These are phyloP conservation scores for Rosa persica DNA, from an alignment of 306 rosid species.

Conservation along the genomic window DNA sequence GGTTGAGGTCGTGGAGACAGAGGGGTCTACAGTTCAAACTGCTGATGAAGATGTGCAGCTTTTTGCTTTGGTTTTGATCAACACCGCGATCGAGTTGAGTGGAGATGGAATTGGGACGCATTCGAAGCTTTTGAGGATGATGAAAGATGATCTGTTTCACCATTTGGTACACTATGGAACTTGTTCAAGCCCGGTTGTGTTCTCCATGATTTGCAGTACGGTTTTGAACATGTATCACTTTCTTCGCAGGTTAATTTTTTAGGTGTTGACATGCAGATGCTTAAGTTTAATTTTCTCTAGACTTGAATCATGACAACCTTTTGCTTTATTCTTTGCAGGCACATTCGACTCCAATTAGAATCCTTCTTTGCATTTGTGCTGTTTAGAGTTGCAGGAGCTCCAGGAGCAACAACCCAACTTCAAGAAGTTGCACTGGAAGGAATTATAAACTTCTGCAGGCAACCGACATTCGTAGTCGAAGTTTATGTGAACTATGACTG, in stretches of 20 bases:
- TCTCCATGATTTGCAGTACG: constrained; percentile 93
- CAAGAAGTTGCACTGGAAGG: constrained; percentile 95
- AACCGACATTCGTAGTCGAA: constrained; percentile 64
- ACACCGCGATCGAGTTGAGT: constrained; percentile 71
- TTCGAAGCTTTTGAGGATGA: constrained; percentile 81
- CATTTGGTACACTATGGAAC: constrained; percentile 85
- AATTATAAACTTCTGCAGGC: constrained; percentile 80
- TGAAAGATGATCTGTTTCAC: constrained; percentile 83
- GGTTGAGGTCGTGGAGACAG: constrained; percentile 54
- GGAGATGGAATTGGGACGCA: constrained; percentile 76
- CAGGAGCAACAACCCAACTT: constrained; percentile 53
- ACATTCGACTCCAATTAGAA: constrained; percentile 70
- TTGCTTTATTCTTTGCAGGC: constrained; percentile 34
- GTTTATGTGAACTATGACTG: constrained; percentile 72
- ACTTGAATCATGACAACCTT: not conserved
- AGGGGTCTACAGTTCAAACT: constrained; percentile 46
- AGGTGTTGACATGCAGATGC: not conserved
- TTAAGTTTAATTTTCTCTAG: constrained; percentile 7
- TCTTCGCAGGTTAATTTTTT: constrained; percentile 59
- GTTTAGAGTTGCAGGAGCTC: constrained; percentile 45
- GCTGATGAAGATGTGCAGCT: constrained; percentile 84
- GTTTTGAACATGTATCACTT: constrained; percentile 81
- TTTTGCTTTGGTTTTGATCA: constrained; percentile 71
- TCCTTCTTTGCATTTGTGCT: constrained; percentile 71
- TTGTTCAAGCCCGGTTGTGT: constrained; percentile 66